Percentiles rank a stretch among this genome's conserved stretches.
Evolutionary conservation across 306 rosid species (phyloP).

Genomic region (Abrus pulchellus): DNA sequence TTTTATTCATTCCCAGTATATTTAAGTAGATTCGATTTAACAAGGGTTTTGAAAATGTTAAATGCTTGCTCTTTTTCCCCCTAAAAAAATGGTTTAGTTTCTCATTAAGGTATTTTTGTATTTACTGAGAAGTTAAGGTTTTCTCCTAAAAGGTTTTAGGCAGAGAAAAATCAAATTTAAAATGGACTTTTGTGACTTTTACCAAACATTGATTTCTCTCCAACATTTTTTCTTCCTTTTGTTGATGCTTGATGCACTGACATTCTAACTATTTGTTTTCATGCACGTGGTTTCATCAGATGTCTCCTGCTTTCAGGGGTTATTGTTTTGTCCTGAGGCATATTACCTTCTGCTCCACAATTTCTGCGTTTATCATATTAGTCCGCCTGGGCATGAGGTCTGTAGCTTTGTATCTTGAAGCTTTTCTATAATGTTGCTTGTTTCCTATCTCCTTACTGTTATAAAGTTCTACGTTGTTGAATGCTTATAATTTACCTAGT

Average conservation of each 20-base stretch:
- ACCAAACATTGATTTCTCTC: conserved; percentile 7
- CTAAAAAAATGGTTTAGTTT: conserved; percentile 1
- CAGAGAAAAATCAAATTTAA: conserved; percentile 21
- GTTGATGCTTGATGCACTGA: conserved; percentile 32
- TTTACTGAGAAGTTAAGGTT: background rate
- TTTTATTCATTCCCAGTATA: background rate
- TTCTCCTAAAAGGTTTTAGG: conserved; percentile 28
- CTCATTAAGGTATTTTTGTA: background rate
- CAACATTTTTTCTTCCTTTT: background rate
- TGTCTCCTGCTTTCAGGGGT: conserved; percentile 94
- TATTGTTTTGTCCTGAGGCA: conserved; percentile 91
- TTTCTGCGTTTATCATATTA: conserved; percentile 95
- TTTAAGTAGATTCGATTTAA: conserved; percentile 15
- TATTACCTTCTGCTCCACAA: conserved; percentile 92
- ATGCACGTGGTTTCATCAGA: conserved; percentile 69
- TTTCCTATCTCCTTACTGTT: conserved; percentile 28
- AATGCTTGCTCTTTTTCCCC: background rate
- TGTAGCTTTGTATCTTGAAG: conserved; percentile 56
- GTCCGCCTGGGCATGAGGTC: conserved; percentile 99
- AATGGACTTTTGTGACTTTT: conserved; percentile 2
- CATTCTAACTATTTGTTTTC: conserved; percentile 48
- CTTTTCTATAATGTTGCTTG: conserved; percentile 31
- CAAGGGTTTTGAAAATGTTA: background rate
- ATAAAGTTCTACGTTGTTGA: conserved; percentile 32
- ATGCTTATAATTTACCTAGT: conserved; percentile 48